Evolutionary conservation across 371 early-diverging fungal genomes (phyloP), one percentile per base, ranked within the genome.

Genomic region (Nosema muscidifuracis): DNA sequence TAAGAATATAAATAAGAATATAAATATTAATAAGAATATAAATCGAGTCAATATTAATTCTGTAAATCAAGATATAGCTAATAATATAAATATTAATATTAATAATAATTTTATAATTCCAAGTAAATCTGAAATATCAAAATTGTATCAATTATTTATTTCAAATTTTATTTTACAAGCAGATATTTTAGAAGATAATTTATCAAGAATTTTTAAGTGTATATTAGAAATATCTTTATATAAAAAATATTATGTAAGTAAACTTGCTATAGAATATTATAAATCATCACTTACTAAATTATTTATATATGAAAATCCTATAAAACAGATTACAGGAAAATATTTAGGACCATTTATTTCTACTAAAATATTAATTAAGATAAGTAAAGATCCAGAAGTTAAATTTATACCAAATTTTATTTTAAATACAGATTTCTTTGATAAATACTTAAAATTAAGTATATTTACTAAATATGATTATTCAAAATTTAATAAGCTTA

Each of bases 191-290:
- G 47, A 47, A 10, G 47, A 47, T n/a, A 47, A 47, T 47, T 47
- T 47, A n/a, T 3, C 18, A n/a, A 47, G 47, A 47, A 47, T 47
- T 47, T 47, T 47, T 47, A 47, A 47, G n/a, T 47, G 47, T n/a
- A 47, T 47, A 6, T 47, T 47, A 20, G 47, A 47, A 4, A 47
- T 47, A 10, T 47, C 47, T 4, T n/a, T 47, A 6, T 47, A 47
- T 47, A 47, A 47, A 47, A 47, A 47, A 47, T 6, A 10, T 4
- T 47, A 47, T 47, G 6, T n/a, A 12, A 47, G 47, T 47, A 47
- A n/a, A 47, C n/a, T 47, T 10, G 6, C n/a, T 6, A 4, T 47
- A 20, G 47, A 47, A 47, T 47, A 47, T 47, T 47, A 47, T n/a
- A 47, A 47, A 47, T 47, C 47, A 10, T 6, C 47, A n/a, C 4